phyloP scores from a whole-genome alignment of 768 basidiomycete species.

The Suillus ampliporus region DNA sequence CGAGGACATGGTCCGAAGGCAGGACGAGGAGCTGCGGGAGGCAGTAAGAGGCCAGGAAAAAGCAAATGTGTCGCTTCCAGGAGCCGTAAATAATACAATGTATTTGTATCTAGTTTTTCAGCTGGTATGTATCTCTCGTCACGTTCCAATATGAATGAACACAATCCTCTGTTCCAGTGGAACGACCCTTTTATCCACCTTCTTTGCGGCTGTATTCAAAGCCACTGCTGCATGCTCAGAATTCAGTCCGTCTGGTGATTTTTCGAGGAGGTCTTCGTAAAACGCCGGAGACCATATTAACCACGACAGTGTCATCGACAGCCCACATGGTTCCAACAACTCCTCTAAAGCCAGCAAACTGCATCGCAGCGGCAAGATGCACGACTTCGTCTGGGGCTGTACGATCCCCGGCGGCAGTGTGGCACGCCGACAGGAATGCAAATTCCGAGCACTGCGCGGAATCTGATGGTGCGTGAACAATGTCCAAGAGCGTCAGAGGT shows the following conservation, averaged over 20 bases:
- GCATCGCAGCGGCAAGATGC: conserved; percentile 40
- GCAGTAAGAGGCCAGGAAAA: conserved; percentile 63
- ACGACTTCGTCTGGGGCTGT: conserved; percentile 35
- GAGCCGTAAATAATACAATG: conserved; percentile 32
- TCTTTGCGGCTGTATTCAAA: conserved; percentile 25
- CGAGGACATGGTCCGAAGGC: conserved; percentile 36
- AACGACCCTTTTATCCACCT: conserved; percentile 16
- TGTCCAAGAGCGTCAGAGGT: conserved; percentile 27
- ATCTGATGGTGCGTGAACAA: conserved; percentile 26
- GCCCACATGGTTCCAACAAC: conserved; percentile 44
- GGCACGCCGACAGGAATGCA: conserved; percentile 41
- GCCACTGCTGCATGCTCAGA: conserved; percentile 24
- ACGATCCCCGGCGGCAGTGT: conserved; percentile 27
- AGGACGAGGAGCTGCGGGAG: conserved; percentile 38
- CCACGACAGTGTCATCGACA: conserved; percentile 34
- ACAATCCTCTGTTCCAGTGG: conserved; percentile 31
- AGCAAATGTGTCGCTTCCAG: conserved; percentile 55
- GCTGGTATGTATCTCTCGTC: conserved; percentile 9
- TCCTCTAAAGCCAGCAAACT: conserved; percentile 37
- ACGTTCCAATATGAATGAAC: conserved; percentile 36
- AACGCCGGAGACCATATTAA: conserved; percentile 24
- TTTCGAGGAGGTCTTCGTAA: conserved; percentile 27
- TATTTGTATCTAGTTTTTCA: conserved; percentile 2
- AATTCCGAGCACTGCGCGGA: conserved; percentile 31
- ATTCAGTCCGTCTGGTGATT: conserved; percentile 15